These are phyloP conservation scores for Holtermanniella nyarrowii DNA, from an alignment of 768 basidiomycete genomes.

Conservation along the genomic window DNA sequence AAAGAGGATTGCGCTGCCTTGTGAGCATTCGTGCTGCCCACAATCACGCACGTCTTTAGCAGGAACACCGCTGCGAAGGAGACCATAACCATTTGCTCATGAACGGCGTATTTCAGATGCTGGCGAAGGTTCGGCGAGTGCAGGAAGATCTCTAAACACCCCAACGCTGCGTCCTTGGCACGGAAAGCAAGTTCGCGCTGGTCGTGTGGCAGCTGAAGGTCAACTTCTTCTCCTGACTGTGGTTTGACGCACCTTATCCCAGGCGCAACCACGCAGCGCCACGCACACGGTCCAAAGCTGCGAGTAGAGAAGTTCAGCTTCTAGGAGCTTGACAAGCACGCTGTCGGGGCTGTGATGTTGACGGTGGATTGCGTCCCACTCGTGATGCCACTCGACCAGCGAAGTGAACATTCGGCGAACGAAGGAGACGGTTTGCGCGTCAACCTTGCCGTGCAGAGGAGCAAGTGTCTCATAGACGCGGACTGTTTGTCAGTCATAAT, in stretches of 20 bases:
- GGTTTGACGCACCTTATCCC: slow-evolving; percentile 56
- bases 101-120: slow-evolving; percentile 62
- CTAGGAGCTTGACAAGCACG: slow-evolving; percentile 73
- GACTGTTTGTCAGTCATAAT: slow-evolving; percentile 46
- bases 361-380: slow-evolving; percentile 79
- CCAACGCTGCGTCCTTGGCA: slow-evolving; percentile 82
- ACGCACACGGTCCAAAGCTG: slow-evolving; percentile 93
- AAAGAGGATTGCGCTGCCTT: slow-evolving; percentile 61
- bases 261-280: slow-evolving; percentile 77
- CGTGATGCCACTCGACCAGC: slow-evolving; percentile 81
- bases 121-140: slow-evolving; percentile 43
- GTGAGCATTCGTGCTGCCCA: slow-evolving; percentile 1
- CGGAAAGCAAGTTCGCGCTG: slow-evolving; percentile 91
- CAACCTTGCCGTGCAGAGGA: slow-evolving; percentile 75
- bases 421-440: slow-evolving; percentile 71
- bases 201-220: slow-evolving; percentile 64
- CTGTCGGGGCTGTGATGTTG: slow-evolving; percentile 62
- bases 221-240: neutral
- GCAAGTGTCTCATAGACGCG: slow-evolving; percentile 87
- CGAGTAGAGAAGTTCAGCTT: slow-evolving; percentile 80
- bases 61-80: slow-evolving; percentile 85
- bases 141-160: slow-evolving; percentile 74
- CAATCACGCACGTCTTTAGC: slow-evolving; percentile 57
- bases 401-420: slow-evolving; percentile 77
- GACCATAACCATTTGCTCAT: slow-evolving; percentile 82